Percentiles rank a stretch among this genome's conserved stretches.
Evolutionary conservation across 768 basidiomycete genomes (phyloP).

Genomic region (Podaxis pistillaris): DNA sequence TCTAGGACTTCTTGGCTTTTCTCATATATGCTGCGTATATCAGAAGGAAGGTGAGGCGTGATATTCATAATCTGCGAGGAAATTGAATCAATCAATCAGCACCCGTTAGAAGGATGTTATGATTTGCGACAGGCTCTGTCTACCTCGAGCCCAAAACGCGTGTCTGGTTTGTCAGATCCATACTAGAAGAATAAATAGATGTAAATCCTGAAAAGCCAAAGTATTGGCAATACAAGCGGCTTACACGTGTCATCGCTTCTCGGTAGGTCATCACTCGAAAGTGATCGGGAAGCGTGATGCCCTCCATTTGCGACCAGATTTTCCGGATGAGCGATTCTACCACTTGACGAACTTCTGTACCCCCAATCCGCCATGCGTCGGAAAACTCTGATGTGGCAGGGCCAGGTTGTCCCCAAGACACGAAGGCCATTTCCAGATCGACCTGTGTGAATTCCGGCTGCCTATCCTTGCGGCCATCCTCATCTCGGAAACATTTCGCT

Average conservation of each 20-base stretch:
- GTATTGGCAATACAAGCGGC: slow-evolving; percentile 27
- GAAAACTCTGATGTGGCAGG: slow-evolving; percentile 18
- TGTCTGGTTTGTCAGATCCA: slow-evolving; percentile 95
- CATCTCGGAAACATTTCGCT: slow-evolving; percentile 93
- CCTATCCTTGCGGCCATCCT: slow-evolving; percentile 91
- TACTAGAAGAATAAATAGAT: slow-evolving; percentile 45
- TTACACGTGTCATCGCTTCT: slow-evolving; percentile 86
- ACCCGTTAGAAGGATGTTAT: slow-evolving; percentile 13
- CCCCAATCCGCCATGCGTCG: slow-evolving; percentile 81
- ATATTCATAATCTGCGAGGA: slow-evolving; percentile 43
- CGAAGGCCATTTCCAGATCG: slow-evolving; percentile 95
- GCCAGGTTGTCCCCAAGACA: slow-evolving; percentile 66
- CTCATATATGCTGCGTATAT: slow-evolving; percentile 11
- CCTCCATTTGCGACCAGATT: slow-evolving; percentile 76
- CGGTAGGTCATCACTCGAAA: slow-evolving; percentile 87
- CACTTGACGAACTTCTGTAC: slow-evolving; percentile 73
- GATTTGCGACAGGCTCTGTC: slow-evolving; percentile 14
- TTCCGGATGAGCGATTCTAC: slow-evolving; percentile 71
- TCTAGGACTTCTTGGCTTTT: slow-evolving; percentile 36
- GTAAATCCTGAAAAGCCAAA: slow-evolving; percentile 16
- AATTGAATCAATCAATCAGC: slow-evolving; percentile 17
- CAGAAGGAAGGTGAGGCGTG: slow-evolving; percentile 25
- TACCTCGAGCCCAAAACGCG: slow-evolving; percentile 85
- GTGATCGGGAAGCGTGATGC: slow-evolving; percentile 51
- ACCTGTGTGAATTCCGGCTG: slow-evolving; percentile 98